These are phyloP conservation scores for Oryza nivara DNA, from an alignment of 176 grass and related monocot species.

Conservation along the genomic window DNA sequence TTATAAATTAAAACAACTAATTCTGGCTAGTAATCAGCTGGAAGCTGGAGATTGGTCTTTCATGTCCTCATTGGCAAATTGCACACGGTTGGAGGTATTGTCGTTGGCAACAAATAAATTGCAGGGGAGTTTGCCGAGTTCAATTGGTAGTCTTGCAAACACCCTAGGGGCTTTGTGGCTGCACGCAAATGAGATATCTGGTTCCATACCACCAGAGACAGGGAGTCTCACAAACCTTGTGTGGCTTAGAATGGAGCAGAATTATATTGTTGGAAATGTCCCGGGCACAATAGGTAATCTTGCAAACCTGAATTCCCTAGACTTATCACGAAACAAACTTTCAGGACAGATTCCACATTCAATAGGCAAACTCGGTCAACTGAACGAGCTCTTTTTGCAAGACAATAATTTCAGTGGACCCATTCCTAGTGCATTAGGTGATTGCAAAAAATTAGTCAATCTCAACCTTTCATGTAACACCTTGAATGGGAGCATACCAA, in stretches of 20 bases:
- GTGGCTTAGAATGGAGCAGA: conserved; percentile 2
- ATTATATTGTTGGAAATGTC: conserved; percentile 31
- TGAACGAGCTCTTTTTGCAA: conserved; percentile 18
- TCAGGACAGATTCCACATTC: conserved; percentile 41
- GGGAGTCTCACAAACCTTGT: conserved; percentile 32
- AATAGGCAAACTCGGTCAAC: conserved; percentile 40
- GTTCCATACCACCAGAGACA: conserved; percentile 33
- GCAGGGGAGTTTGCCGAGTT: conserved; percentile 23
- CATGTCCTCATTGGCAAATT: conserved; percentile 40
- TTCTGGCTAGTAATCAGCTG: conserved; percentile 25
- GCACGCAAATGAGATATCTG: conserved; percentile 29
- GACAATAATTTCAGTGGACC: conserved; percentile 15
- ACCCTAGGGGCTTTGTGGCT: not conserved
- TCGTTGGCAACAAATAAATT: conserved; percentile 17
- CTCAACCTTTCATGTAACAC: conserved; percentile 37
- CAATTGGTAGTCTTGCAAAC: conserved; percentile 29
- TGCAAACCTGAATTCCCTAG: not conserved
- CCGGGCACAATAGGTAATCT: conserved; percentile 27
- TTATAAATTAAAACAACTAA: not conserved
- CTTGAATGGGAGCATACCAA: conserved; percentile 35
- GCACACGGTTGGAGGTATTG: conserved; percentile 23
- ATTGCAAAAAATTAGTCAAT: conserved; percentile 6
- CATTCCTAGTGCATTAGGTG: conserved; percentile 26
- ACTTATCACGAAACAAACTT: conserved; percentile 31
- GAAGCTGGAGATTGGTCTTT: conserved; percentile 49